phyloP scores from a whole-genome alignment of 2,329 filamentous ascomycete species.

The Beauveria sp. region DNA sequence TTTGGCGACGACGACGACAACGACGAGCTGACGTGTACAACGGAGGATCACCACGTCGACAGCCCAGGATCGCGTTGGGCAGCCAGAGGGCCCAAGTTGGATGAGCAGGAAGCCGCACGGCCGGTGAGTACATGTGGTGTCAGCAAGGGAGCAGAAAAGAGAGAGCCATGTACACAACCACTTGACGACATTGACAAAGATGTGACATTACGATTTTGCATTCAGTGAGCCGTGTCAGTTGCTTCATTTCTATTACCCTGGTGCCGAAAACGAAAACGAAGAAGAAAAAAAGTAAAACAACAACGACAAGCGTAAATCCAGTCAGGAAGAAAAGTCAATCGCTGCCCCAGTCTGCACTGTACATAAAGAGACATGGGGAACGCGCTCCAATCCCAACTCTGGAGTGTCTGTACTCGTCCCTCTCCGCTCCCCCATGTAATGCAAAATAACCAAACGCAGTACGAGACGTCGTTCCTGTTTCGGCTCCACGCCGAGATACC shows the following conservation, averaged over 20 bases:
- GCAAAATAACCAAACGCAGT: background rate
- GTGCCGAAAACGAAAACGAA: background rate
- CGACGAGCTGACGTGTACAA: too few species aligned
- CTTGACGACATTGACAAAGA: background rate
- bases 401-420: background rate
- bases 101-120: too few species aligned
- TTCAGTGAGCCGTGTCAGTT: background rate
- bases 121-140: too few species aligned
- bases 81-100: too few species aligned
- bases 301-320: background rate
- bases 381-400: constrained; percentile 2
- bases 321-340: background rate
- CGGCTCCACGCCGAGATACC: background rate
- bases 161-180: background rate
- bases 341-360: constrained; percentile 1
- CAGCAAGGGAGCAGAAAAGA: background rate
- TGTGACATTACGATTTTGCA: background rate
- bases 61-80: too few species aligned
- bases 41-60: too few species aligned
- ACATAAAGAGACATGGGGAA: background rate
- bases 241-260: constrained; percentile 8
- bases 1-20: too few species aligned
- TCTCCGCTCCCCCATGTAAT: background rate
- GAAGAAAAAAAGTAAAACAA: background rate
- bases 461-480: background rate